Percentiles rank a stretch among this genome's conserved stretches.
phyloP scores from a whole-genome alignment of 805 yeast species.

The Metschnikowia koreensis region DNA sequence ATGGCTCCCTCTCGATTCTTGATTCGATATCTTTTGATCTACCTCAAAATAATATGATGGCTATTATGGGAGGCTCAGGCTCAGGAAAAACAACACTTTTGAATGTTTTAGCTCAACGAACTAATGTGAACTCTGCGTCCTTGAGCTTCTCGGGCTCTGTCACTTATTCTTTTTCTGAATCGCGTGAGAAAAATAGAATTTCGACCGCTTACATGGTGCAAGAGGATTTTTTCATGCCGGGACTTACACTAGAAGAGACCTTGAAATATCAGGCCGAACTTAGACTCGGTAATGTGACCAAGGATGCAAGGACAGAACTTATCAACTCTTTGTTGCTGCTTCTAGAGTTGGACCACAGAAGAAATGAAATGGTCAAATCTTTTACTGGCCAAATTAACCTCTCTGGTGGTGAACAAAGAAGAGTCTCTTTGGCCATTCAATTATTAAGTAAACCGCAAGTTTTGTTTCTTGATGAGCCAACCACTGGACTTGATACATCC shows the following conservation, averaged over 20 bases:
- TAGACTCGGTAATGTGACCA: slow-evolving; percentile 50
- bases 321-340: slow-evolving; percentile 62
- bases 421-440: slow-evolving; percentile 77
- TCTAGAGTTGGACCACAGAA: slow-evolving; percentile 64
- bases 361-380: slow-evolving; percentile 54
- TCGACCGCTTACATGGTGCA: slow-evolving; percentile 68
- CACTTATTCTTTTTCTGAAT: slow-evolving; percentile 23
- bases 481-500: slow-evolving; percentile 81
- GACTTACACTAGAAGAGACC: slow-evolving; percentile 71
- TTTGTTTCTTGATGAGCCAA: slow-evolving; percentile 81
- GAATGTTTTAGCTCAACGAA: slow-evolving; percentile 60
- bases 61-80: slow-evolving; percentile 86
- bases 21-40: slow-evolving; percentile 57
- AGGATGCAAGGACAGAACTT: slow-evolving; percentile 44
- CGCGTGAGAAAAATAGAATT: slow-evolving; percentile 16
- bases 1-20: slow-evolving; percentile 22
- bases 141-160: slow-evolving; percentile 45
- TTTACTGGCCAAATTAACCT: slow-evolving; percentile 54
- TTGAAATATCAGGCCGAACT: slow-evolving; percentile 69
- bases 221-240: slow-evolving; percentile 69
- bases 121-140: slow-evolving; percentile 38
- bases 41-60: slow-evolving; percentile 61
- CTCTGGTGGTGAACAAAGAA: slow-evolving; percentile 82
- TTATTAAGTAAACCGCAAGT: slow-evolving; percentile 73
- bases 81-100: slow-evolving; percentile 81